Conservation (phyloP, 164 flowering plant genomes). For the Liriodendron chinense region DNA sequence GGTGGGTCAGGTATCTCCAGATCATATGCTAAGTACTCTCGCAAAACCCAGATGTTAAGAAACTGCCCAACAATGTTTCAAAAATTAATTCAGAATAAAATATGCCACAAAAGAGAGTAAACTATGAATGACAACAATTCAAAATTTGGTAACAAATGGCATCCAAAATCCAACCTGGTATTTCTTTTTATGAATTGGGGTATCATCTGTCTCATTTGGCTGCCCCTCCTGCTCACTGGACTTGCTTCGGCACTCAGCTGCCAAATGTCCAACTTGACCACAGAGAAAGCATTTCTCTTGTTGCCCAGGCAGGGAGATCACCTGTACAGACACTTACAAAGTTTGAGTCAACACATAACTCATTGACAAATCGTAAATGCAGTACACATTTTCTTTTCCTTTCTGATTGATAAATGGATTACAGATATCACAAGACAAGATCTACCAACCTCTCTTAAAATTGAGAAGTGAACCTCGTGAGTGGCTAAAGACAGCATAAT, state of each 20-base stretch:
- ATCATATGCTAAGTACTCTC: constrained; percentile 87
- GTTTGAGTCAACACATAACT: constrained; percentile 9
- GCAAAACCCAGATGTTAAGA: constrained; percentile 87
- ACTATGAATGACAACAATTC: background rate
- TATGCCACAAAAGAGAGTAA: background rate
- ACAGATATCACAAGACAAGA: background rate
- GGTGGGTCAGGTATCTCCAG: constrained; percentile 74
- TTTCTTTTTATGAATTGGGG: constrained; percentile 91
- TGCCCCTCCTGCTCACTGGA: constrained; percentile 18
- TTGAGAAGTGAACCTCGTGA: constrained; percentile 95
- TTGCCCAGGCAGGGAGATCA: constrained; percentile 74
- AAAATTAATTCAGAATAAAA: background rate
- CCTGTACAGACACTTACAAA: constrained; percentile 38
- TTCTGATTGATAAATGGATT: background rate
- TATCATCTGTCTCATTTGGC: constrained; percentile 45
- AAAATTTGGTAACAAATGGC: background rate
- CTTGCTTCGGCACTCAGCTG: constrained; percentile 78
- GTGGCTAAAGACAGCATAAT: constrained; percentile 95
- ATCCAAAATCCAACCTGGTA: constrained; percentile 65
- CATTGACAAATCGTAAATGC: background rate
- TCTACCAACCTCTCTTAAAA: constrained; percentile 82
- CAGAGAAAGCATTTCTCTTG: constrained; percentile 87
- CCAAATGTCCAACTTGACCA: constrained; percentile 91
- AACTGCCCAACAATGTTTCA: constrained; percentile 47
- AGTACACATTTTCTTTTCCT: background rate